Evolutionary conservation across 306 rosid species (phyloP).

Genomic region (Macrotyloma uniflorum): DNA sequence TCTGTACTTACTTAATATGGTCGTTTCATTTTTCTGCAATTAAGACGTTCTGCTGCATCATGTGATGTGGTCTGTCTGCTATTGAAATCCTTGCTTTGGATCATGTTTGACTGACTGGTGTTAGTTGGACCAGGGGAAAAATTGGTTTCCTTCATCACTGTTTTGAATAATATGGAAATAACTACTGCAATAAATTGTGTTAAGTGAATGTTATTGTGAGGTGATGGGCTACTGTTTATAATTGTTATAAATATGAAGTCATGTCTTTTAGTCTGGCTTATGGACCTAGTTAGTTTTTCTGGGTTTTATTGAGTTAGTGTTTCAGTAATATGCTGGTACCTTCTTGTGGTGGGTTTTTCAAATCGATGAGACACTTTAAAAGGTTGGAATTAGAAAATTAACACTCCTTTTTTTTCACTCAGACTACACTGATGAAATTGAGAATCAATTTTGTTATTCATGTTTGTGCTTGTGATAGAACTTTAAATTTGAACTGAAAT

Average conservation of each 20-base stretch:
- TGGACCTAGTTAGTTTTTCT: not conserved
- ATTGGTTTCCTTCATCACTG: not conserved
- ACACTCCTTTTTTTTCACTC: not conserved
- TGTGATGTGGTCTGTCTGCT: not conserved
- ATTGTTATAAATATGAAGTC: not conserved
- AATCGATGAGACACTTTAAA: not conserved
- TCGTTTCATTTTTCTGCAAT: not conserved
- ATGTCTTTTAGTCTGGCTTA: not conserved
- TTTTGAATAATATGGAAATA: not conserved
- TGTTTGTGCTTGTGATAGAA: not conserved
- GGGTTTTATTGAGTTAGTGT: not conserved
- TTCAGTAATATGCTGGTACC: not conserved
- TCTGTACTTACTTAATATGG: not conserved
- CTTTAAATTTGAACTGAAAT: not conserved
- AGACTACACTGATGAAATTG: not conserved
- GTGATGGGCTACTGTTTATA: not conserved
- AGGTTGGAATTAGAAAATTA: not conserved
- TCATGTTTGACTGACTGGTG: not conserved
- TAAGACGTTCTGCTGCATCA: not conserved
- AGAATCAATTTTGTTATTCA: not conserved
- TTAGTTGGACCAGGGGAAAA: not conserved
- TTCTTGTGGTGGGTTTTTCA: not conserved
- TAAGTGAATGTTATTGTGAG: not conserved
- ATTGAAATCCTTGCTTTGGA: not conserved
- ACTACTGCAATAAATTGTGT: not conserved